Conservation (phyloP, 768 basidiomycete species). For the Cyclocybe cylindracea region DNA sequence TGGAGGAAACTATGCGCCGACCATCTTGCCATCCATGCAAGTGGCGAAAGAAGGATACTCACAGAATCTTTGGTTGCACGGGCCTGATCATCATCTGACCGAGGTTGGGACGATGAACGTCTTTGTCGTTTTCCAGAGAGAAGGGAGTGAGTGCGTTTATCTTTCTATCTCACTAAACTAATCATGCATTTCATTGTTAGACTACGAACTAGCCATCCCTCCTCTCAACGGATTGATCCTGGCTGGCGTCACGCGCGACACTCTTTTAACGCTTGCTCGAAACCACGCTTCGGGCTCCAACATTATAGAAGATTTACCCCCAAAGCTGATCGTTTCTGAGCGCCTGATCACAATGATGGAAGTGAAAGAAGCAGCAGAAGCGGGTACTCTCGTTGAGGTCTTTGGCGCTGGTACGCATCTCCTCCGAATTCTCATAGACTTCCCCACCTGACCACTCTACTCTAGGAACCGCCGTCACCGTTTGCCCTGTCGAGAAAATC, state of each 20-base stretch:
- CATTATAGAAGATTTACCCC: conserved; percentile 50
- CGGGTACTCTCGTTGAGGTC: conserved; percentile 75
- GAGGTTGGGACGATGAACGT: conserved; percentile 94
- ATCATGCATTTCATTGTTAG: conserved; percentile 33
- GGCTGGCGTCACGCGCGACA: conserved; percentile 89
- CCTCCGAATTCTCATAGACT: not conserved
- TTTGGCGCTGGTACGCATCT: conserved; percentile 71
- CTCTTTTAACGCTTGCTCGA: conserved; percentile 69
- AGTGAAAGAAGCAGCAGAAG: conserved; percentile 54
- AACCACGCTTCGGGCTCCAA: conserved; percentile 55
- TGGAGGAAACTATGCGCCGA: conserved; percentile 87
- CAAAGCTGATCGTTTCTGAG: conserved; percentile 61
- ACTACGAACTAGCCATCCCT: conserved; percentile 83
- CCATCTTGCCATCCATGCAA: conserved; percentile 79
- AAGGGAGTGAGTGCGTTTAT: conserved; percentile 55
- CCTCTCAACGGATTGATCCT: conserved; percentile 91
- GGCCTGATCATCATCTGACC: conserved; percentile 59
- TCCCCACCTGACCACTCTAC: conserved; percentile 20
- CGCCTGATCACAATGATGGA: conserved; percentile 77
- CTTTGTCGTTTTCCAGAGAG: conserved; percentile 75
- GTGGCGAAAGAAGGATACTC: conserved; percentile 78
- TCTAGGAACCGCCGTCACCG: conserved; percentile 76
- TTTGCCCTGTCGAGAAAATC: conserved; percentile 70
- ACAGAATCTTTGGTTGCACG: conserved; percentile 91
- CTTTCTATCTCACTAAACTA: not conserved